phyloP scores from a whole-genome alignment of 2,329 filamentous ascomycete species.

The Epichloe sibirici region DNA sequence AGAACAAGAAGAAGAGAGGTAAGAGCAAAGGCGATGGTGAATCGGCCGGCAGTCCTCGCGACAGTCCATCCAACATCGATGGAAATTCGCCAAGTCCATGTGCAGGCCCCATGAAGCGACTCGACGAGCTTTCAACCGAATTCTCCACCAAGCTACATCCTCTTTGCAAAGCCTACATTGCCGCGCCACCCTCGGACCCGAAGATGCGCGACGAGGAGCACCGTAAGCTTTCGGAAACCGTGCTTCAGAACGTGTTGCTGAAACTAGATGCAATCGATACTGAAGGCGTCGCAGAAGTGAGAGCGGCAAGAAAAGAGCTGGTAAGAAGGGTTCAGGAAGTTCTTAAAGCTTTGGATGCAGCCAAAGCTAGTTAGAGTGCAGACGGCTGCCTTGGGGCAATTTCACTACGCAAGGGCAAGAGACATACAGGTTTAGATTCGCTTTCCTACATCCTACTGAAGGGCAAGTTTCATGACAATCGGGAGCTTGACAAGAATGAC shows the following conservation, averaged over 20 bases:
- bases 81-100: slow-evolving; percentile 17
- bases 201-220: slow-evolving; percentile 65
- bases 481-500: not conserved
- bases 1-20: slow-evolving; percentile 32
- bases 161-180: slow-evolving; percentile 48
- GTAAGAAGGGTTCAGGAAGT: slow-evolving; percentile 60
- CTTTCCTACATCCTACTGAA: not conserved
- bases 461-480: not conserved
- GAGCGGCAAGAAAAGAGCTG: slow-evolving; percentile 55
- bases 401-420: not conserved
- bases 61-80: slow-evolving; percentile 29
- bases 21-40: slow-evolving; percentile 23
- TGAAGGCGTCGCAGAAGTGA: slow-evolving; percentile 53
- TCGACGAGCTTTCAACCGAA: slow-evolving; percentile 52
- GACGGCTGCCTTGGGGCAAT: not conserved
- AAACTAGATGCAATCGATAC: slow-evolving; percentile 69
- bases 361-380: slow-evolving; percentile 12
- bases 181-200: slow-evolving; percentile 48
- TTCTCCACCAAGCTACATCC: slow-evolving; percentile 56
- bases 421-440: not conserved
- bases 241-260: slow-evolving; percentile 62
- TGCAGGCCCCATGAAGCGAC: slow-evolving; percentile 36
- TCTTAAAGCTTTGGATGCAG: slow-evolving; percentile 50
- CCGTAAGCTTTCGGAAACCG: slow-evolving; percentile 60
- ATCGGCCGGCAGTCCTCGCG: slow-evolving; percentile 31